Conservation (phyloP, 73 alveolate species). For the Tetrahymena malaccensis region DNA sequence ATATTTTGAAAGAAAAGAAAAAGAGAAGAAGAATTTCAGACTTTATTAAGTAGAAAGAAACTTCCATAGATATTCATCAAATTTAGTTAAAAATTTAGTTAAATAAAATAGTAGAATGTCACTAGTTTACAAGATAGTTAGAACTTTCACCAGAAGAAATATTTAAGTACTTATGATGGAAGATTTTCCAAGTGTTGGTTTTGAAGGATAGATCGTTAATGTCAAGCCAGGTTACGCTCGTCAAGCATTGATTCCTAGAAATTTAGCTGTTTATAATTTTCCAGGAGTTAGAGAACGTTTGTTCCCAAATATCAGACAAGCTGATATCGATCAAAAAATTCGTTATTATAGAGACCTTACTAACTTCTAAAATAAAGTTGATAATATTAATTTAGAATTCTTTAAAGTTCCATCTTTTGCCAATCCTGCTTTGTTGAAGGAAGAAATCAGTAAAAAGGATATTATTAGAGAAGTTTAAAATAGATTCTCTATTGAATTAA, state of each 20-base stretch:
- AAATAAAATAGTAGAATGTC: neutral
- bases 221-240: neutral
- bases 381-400: neutral
- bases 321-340: neutral
- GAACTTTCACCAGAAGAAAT: neutral
- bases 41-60: neutral
- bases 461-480: neutral
- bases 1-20: neutral
- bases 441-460: neutral
- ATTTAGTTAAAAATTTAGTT: neutral
- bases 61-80: neutral
- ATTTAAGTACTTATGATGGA: neutral
- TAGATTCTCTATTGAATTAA: neutral
- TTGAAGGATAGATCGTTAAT: neutral
- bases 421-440: neutral
- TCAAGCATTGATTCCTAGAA: neutral
- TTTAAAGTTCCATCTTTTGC: neutral
- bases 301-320: neutral
- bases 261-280: neutral
- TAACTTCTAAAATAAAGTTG: neutral
- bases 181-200: neutral
- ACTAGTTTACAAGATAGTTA: neutral
- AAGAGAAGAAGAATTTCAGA: neutral
- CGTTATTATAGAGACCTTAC: neutral
- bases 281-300: neutral